Conservation (phyloP, 176 grass and related monocot genomes). For the Calamus simplicifolius region DNA sequence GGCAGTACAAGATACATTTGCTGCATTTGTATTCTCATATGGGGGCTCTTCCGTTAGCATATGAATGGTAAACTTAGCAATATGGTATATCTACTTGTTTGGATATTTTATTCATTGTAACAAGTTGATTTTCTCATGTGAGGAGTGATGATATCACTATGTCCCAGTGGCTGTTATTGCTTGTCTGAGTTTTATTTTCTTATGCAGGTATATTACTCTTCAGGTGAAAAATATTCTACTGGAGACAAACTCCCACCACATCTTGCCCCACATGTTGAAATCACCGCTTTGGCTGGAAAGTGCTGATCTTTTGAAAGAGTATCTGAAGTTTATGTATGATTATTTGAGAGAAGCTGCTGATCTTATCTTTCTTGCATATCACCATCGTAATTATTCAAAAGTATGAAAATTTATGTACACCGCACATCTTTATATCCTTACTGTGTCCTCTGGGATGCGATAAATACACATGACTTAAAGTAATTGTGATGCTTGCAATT, state of each 20-base stretch:
- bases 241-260: conserved; percentile 79
- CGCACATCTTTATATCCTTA: too few species aligned
- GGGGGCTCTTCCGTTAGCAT: conserved; percentile 65
- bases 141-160: background rate
- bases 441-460: too few species aligned
- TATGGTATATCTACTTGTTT: background rate
- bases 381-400: conserved; percentile 83
- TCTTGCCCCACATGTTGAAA: conserved; percentile 70
- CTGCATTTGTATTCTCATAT: conserved; percentile 82
- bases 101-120: conserved; percentile 7
- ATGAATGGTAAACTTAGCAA: conserved; percentile 59
- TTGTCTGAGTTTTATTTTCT: conserved; percentile 17
- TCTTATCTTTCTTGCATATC: conserved; percentile 84
- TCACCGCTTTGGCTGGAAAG: conserved; percentile 64
- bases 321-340: conserved; percentile 94
- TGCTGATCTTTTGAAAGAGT: conserved; percentile 71
- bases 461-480: too few species aligned
- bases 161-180: background rate
- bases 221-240: conserved; percentile 97
- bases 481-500: too few species aligned
- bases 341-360: conserved; percentile 98
- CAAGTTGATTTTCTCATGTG: conserved; percentile 4
- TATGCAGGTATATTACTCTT: conserved; percentile 72
- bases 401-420: conserved; percentile 16
- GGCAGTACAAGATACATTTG: conserved; percentile 80